Evolutionary conservation across 2,329 filamentous ascomycete species (phyloP), one percentile per base, ranked within the genome.

Genomic region (Calonectria pseudoreteaudii): DNA sequence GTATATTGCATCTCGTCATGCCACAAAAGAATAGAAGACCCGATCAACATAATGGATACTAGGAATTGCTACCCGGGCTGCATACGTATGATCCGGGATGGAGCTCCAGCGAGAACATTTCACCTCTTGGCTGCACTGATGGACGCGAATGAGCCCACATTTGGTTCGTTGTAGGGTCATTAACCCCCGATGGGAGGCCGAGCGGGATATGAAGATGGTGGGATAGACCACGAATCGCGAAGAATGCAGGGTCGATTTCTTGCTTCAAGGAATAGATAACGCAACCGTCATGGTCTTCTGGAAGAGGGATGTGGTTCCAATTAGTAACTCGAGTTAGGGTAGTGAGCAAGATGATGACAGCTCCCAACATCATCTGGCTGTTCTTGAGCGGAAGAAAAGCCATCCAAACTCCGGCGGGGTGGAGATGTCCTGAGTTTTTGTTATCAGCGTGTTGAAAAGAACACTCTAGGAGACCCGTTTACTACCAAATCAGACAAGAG

Each of bases 261-360:
- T 47, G 30, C 65, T 70, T n/a, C 70, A 58, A 67, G 66, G 73
- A 26, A 30, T 20, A 23, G 62, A 74, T 74, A 74, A 74, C 73
- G 73, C 66, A 67, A 74, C 67, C 49, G 6, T 16, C n/a, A 30
- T 18, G 44, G 44, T 14, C 16, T 56, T 38, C 30, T 49, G 11
- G 62, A 34, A 52, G 28, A 10, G 38, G 16, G 50, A 41, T 28
- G 66, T 52, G 53, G 65, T 60, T 68, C 71, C 47, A 18, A 67
- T 67, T 36, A 7, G 71, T 64, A 36, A 30, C n/a, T 9, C 2
- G 14, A 6, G 13, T 58, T n/a, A n/a, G 71, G 71, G 50, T 34
- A 3, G 28, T 2, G 26, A 31, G 41, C 10, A 18, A 38, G 13
- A 66, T 18, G 10, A 64, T 60, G 71, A 66, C 53, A 41, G 28